These are phyloP conservation scores for Capsella bursapastoris DNA, from an alignment of 345 rosid species.

Conservation along the genomic window DNA sequence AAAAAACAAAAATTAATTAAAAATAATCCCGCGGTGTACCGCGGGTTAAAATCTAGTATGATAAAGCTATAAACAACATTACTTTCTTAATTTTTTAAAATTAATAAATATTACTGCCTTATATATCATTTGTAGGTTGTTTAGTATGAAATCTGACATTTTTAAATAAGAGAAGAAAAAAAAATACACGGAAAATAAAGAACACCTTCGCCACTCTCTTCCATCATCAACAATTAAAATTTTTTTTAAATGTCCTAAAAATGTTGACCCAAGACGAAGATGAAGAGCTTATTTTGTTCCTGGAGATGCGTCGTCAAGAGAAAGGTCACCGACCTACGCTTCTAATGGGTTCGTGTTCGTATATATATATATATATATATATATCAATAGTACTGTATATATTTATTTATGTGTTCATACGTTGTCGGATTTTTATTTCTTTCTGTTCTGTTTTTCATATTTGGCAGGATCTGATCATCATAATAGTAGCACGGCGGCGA, in stretches of 20 bases:
- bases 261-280: constrained; percentile 67
- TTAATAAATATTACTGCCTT: background rate
- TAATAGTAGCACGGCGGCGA: constrained; percentile 34
- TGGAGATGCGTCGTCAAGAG: constrained; percentile 63
- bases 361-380: constrained; percentile 2
- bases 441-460: constrained; percentile 1
- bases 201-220: constrained; percentile 42
- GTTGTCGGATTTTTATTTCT: background rate
- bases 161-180: background rate
- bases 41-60: too few species aligned
- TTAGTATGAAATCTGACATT: constrained; percentile 14
- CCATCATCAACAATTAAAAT: constrained; percentile 1
- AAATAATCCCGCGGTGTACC: too few species aligned
- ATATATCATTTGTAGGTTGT: constrained; percentile 4
- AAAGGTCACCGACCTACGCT: constrained; percentile 48
- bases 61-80: background rate
- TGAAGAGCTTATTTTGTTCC: constrained; percentile 76
- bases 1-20: too few species aligned
- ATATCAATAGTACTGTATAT: background rate
- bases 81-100: background rate
- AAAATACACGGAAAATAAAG: background rate
- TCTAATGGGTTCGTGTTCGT: constrained; percentile 14
- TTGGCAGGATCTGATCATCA: constrained; percentile 42
- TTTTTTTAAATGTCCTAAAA: background rate
- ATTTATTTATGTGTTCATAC: background rate